These are phyloP conservation scores for Xylaria sp. DNA, from an alignment of 2,329 filamentous ascomycete genomes.

Conservation along the genomic window DNA sequence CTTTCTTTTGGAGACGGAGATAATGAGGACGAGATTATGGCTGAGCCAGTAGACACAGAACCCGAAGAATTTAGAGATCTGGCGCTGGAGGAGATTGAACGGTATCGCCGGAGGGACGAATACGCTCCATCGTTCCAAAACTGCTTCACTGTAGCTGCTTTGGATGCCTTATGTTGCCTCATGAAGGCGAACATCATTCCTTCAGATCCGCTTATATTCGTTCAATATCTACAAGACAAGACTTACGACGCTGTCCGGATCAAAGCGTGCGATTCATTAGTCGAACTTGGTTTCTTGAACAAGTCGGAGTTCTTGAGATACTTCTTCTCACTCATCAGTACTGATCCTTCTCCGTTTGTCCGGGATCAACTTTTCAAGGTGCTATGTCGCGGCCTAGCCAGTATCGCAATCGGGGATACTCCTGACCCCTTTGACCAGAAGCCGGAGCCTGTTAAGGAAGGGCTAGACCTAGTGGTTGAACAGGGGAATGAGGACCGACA, in stretches of 20 bases:
- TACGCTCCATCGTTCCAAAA: slow-evolving; percentile 73
- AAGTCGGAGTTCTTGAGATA: slow-evolving; percentile 61
- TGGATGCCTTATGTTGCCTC: slow-evolving; percentile 65
- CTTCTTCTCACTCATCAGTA: slow-evolving; percentile 63
- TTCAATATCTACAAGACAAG: slow-evolving; percentile 69
- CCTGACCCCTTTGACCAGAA: slow-evolving; percentile 40
- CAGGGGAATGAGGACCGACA: slow-evolving; percentile 53
- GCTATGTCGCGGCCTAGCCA: slow-evolving; percentile 64
- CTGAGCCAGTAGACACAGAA: slow-evolving; percentile 48
- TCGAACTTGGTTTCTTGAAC: slow-evolving; percentile 66
- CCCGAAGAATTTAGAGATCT: slow-evolving; percentile 57
- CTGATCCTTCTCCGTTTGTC: slow-evolving; percentile 68
- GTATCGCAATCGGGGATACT: slow-evolving; percentile 68
- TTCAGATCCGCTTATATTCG: slow-evolving; percentile 59
- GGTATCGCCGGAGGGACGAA: slow-evolving; percentile 70
- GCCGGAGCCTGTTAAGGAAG: slow-evolving; percentile 42
- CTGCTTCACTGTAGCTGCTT: slow-evolving; percentile 65
- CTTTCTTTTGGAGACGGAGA: slow-evolving; percentile 50
- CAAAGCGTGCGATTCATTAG: slow-evolving; percentile 68
- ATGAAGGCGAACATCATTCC: slow-evolving; percentile 70
- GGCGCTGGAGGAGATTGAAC: slow-evolving; percentile 68
- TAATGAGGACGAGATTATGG: slow-evolving; percentile 50
- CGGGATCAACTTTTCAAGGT: slow-evolving; percentile 64
- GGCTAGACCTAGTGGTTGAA: slow-evolving; percentile 55
- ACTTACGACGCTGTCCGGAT: slow-evolving; percentile 68